Base-by-base conservation (phyloP, 2,329 filamentous ascomycete species). In the Periconia digitata region DNA sequence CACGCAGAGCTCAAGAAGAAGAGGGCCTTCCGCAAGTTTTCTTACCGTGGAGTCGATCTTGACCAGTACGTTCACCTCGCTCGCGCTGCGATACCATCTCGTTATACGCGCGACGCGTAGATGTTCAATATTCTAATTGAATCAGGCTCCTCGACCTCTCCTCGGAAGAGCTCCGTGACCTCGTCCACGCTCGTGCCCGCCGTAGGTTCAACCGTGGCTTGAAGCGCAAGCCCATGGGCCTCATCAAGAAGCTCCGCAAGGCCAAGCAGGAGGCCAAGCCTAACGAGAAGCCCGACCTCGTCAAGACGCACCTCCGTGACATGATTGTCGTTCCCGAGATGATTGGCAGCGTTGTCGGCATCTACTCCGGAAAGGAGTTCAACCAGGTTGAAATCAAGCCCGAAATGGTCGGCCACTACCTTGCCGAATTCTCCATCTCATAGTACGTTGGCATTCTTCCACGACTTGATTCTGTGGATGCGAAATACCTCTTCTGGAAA, bases 311-410 rank as follows among this genome's bases (percentile, higher is more conserved):
- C 79, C 88, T 99, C 73, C 92, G 92, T 80, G 88, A 99, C 84
- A 99, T 99, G 94, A 96, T 99, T 78, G 87, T 99, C 75, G 94
- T 99, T 69, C 94, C 94, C 72, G 94, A 99, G 85, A 97, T 99
- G 94, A 99, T 99, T 76, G 94, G 94, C 72, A 89, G 84, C 79
- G 92, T 99, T 72, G 89, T 99, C 72, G 94, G 92, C 76, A 94
- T 99, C 84, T 99, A 99, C 89, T 96, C 90, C 66, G 94, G 94
- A 76, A 99, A 99, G 88, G 92, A 97, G 81, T 99, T 99, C 89
- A 99, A 99, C 88, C 92, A 96, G 85, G 92, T 99, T 71, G 94
- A 99, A 81, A 94, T 99, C 83, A 96, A 96, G 87, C 94, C 94
- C 71, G 94, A 99, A 85, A 99, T 99, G 94, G 94, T 99, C 79